A percentile compares a stretch with the other conserved stretches of the same genome.
phyloP scores from a whole-genome alignment of 176 grass and related monocot species.

The Elaeis guineensis region DNA sequence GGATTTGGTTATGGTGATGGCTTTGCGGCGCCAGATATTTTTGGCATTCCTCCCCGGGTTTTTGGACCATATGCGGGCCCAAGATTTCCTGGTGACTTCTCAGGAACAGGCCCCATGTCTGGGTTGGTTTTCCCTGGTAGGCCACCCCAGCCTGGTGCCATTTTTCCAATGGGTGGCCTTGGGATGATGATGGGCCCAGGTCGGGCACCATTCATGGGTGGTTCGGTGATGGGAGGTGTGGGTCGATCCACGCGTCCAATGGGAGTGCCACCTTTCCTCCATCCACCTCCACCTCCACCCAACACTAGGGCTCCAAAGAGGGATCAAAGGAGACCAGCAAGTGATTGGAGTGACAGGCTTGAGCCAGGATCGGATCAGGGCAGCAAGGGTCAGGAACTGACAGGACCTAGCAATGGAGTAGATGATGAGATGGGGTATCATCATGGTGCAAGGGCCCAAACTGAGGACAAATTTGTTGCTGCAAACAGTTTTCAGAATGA shows the following conservation, averaged over 20 bases:
- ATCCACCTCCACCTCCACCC: constrained; percentile 13
- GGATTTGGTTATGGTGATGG: constrained; percentile 63
- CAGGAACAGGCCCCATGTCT: constrained; percentile 49
- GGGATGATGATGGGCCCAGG: constrained; percentile 82
- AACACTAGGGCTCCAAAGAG: constrained; percentile 37
- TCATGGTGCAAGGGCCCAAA: constrained; percentile 30
- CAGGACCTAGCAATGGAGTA: constrained; percentile 25
- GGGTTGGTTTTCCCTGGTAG: constrained; percentile 73
- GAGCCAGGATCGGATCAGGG: constrained; percentile 63
- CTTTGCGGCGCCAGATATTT: constrained; percentile 70
- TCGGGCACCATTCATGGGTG: constrained; percentile 64
- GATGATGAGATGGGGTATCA: constrained; percentile 27
- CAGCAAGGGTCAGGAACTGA: constrained; percentile 43
- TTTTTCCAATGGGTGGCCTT: constrained; percentile 58
- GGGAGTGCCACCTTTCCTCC: constrained; percentile 60
- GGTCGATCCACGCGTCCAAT: constrained; percentile 70
- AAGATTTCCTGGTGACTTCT: constrained; percentile 61
- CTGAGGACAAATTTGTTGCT: constrained; percentile 30
- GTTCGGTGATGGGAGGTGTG: constrained; percentile 53
- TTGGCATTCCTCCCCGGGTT: constrained; percentile 50
- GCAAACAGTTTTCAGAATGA: constrained; percentile 44
- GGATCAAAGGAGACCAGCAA: constrained; percentile 50
- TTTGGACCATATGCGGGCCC: constrained; percentile 75
- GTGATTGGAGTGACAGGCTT: constrained; percentile 36
- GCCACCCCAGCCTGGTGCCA: constrained; percentile 38